phyloP scores from a whole-genome alignment of 768 basidiomycete genomes.

The Cystofilobasidium bisporidii region DNA sequence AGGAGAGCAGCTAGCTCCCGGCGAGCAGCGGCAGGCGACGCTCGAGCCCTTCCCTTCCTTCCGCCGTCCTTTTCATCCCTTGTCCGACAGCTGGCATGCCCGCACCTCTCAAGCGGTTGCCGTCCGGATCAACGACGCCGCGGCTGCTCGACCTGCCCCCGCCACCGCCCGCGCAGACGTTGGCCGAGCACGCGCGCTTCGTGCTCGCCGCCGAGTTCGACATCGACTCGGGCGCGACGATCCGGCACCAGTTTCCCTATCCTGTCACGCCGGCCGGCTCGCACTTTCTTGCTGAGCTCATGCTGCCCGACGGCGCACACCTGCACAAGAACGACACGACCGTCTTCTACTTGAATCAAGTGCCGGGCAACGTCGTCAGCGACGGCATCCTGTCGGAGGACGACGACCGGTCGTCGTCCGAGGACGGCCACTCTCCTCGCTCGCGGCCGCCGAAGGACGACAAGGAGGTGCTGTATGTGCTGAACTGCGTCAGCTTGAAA shows the following conservation, averaged over 20 bases:
- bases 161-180: conserved; percentile 7
- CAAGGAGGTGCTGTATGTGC: conserved; percentile 64
- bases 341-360: conserved; percentile 95
- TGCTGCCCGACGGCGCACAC: conserved; percentile 98
- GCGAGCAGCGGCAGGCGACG: too few relatives aligned
- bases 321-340: conserved; percentile 95
- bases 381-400: conserved; percentile 40
- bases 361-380: conserved; percentile 78
- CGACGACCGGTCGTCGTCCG: neutral
- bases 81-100: too few relatives aligned
- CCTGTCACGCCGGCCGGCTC: conserved; percentile 40
- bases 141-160: neutral
- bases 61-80: too few relatives aligned
- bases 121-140: neutral
- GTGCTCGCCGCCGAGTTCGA: conserved; percentile 98
- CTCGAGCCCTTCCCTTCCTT: too few relatives aligned
- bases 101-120: neutral
- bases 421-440: neutral
- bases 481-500: conserved; percentile 85
- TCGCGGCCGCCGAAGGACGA: neutral
- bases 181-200: conserved; percentile 52
- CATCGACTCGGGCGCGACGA: conserved; percentile 83
- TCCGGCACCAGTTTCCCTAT: conserved; percentile 92
- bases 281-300: conserved; percentile 75
- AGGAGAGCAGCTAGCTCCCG: too few relatives aligned